Percentiles rank a stretch among this genome's conserved stretches.
phyloP scores from a whole-genome alignment of 2,329 filamentous ascomycete genomes.

The Colletotrichum sidae region DNA sequence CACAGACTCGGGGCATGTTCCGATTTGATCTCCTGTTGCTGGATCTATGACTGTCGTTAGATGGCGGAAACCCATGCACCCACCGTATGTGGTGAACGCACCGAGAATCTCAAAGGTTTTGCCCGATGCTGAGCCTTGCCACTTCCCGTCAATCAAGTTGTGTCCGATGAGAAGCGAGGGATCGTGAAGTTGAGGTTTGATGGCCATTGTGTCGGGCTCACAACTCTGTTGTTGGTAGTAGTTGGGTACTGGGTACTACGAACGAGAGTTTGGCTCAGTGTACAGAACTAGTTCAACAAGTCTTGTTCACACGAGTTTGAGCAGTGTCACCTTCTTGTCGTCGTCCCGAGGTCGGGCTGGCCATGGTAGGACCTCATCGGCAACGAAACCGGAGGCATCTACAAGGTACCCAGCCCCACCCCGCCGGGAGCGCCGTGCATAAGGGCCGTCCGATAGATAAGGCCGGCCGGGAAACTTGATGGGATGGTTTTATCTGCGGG shows the following conservation, averaged over 20 bases:
- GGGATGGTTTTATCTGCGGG: not conserved
- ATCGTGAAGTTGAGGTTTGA: conserved; percentile 61
- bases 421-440: conserved; percentile 17
- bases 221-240: not conserved
- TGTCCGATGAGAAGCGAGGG: conserved; percentile 69
- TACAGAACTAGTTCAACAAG: not conserved
- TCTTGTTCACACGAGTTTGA: no score
- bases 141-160: conserved; percentile 78
- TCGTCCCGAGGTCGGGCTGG: not conserved
- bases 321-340: no score
- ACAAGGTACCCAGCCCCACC: not conserved
- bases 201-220: not conserved
- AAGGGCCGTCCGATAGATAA: not conserved
- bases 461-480: not conserved
- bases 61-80: conserved; percentile 29
- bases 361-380: not conserved
- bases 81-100: not conserved
- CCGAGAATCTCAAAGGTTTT: conserved; percentile 75
- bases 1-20: conserved; percentile 86
- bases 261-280: not conserved
- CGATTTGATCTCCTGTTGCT: conserved; percentile 82
- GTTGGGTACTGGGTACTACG: not conserved
- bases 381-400: not conserved
- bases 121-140: conserved; percentile 74
- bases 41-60: conserved; percentile 74